Conservation (phyloP, 2,329 filamentous ascomycete species). For the Zalaria obscura region DNA sequence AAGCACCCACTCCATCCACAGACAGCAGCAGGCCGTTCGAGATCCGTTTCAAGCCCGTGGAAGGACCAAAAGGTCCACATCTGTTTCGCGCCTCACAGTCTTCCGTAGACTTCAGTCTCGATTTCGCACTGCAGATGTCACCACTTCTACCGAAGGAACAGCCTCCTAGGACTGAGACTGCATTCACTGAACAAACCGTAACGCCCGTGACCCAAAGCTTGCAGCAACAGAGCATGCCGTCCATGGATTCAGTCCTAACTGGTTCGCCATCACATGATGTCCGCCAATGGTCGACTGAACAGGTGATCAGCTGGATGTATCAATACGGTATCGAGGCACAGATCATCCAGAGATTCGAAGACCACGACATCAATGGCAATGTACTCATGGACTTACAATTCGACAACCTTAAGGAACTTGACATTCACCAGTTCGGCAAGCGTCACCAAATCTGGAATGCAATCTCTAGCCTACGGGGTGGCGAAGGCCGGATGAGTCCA, state of each 20-base stretch:
- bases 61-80: slow-evolving; percentile 75
- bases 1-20: slow-evolving; percentile 63
- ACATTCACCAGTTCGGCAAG: slow-evolving; percentile 69
- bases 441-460: slow-evolving; percentile 68
- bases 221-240: slow-evolving; percentile 1
- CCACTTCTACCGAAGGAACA: slow-evolving; percentile 50
- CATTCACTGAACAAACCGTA: slow-evolving; percentile 22
- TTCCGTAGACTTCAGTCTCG: slow-evolving; percentile 36
- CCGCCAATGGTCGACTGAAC: slow-evolving; percentile 55
- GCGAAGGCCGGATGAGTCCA: slow-evolving; percentile 26
- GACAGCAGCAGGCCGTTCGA: slow-evolving; percentile 41
- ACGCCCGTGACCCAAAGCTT: slow-evolving; percentile 11
- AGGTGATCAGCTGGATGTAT: slow-evolving; percentile 78
- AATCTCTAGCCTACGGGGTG: slow-evolving; percentile 51
- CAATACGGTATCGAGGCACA: slow-evolving; percentile 64
- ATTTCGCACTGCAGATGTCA: slow-evolving; percentile 51
- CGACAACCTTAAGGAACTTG: slow-evolving; percentile 70
- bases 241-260: slow-evolving; percentile 4
- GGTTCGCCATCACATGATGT: slow-evolving; percentile 27
- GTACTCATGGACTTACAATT: slow-evolving; percentile 86
- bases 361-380: slow-evolving; percentile 82
- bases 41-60: slow-evolving; percentile 52
- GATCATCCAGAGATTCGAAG: slow-evolving; percentile 70
- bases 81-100: slow-evolving; percentile 62
- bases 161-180: slow-evolving; percentile 25